These are phyloP conservation scores for Zasmidium angulare DNA, from an alignment of 2,329 filamentous ascomycete species.

Conservation along the genomic window DNA sequence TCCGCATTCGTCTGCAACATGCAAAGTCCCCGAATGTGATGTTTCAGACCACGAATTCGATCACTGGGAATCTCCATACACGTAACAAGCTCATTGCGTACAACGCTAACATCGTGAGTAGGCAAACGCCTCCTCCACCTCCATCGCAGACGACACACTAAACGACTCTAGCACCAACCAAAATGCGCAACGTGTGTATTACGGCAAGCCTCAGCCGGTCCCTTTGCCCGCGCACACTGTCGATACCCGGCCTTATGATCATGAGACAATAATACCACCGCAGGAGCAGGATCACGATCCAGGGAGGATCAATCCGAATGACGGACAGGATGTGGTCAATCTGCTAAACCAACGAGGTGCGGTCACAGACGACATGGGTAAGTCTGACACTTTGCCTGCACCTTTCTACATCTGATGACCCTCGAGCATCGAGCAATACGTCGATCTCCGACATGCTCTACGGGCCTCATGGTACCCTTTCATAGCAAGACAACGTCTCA, in stretches of 20 bases:
- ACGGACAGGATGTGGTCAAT: conserved; percentile 37
- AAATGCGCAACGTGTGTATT: conserved; percentile 22
- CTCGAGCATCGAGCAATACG: conserved; percentile 17
- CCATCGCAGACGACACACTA: conserved; percentile 27
- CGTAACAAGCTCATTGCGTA: conserved; percentile 11
- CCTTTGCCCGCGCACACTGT: conserved; percentile 20
- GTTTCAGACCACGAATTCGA: conserved; percentile 31
- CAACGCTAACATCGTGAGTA: conserved; percentile 32
- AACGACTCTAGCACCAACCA: conserved; percentile 25
- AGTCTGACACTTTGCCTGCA: conserved; percentile 13
- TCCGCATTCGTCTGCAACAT: conserved; percentile 10
- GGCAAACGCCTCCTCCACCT: conserved; percentile 25
- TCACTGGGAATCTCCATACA: conserved; percentile 36
- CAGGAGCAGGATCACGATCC: conserved; percentile 30
- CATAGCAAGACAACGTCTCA: conserved; percentile 5
- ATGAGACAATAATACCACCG: conserved; percentile 23
- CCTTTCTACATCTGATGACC: conserved; percentile 17
- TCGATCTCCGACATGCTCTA: conserved; percentile 30
- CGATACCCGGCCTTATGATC: conserved; percentile 27
- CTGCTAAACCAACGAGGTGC: conserved; percentile 28
- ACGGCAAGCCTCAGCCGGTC: conserved; percentile 24
- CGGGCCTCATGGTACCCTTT: conserved; percentile 22
- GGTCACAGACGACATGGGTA: conserved; percentile 28
- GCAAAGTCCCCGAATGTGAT: conserved; percentile 19
- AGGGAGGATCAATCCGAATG: conserved; percentile 26